Evolutionary conservation across 2,329 filamentous ascomycete species (phyloP), one percentile per base, ranked within the genome.

Genomic region (Gnomoniopsis sp.): DNA sequence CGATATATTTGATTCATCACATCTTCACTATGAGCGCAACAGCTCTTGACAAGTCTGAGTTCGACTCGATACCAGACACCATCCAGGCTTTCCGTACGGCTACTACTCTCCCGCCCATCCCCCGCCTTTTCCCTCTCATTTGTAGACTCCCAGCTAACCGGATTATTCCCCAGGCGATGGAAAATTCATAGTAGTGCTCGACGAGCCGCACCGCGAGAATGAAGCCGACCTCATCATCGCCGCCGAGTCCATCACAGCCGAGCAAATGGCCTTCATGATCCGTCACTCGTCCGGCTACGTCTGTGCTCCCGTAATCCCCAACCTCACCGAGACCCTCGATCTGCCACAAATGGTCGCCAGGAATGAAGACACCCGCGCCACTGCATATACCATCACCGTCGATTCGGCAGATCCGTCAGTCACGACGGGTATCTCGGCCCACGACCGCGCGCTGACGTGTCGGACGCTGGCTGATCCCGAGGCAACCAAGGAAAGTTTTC

Each of bases 151-250:
- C 57, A 49, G 58, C 44, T 48, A 46, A 44, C 19, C 23, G 49
- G 52, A 43, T 50, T 49, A 17, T 19, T 17, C 26, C 52, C 7
- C 64, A 90, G 88, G 81, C 69, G 84, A 87, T 74, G 92, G 91
- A 74, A 88, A 98, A 71, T 98, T 98, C 82, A 88, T 99, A 72
- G 87, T 99, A 62, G 93, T 97, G 41, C 90, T 99, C 69, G 95
- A 99, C 79, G 90, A 91, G 66, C 87, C 91, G 64, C 85, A 88
- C 63, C 93, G 95, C 74, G 95, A 99, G 75, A 99, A 99, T 74
- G 95, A 99, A 82, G 95, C 93, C 74, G 95, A 99, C 77, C 85
- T 99, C 51, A 97, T 98, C 75, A 96, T 98, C 70, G 91, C 95
- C 65, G 93, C 92, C 63, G 80, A 91, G 65, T 83, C 89, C 68